Percentiles rank a stretch among this genome's conserved stretches.
Evolutionary conservation across 2,329 filamentous ascomycete species (phyloP).

Genomic region (Cladobotryum mycophilum): DNA sequence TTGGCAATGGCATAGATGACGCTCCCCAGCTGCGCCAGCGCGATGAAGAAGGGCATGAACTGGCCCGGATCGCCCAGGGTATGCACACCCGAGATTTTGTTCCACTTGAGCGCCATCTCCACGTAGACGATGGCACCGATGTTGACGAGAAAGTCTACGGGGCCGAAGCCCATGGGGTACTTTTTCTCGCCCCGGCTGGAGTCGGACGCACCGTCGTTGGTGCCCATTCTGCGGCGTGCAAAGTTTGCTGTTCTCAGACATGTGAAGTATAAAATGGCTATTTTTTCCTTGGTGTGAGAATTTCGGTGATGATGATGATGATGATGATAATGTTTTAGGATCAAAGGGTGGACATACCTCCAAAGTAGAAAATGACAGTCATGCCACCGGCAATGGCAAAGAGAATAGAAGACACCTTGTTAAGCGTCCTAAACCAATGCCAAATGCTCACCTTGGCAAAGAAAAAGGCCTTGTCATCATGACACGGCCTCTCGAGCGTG

Average conservation of each 20-base stretch:
- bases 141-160: slow-evolving; percentile 16
- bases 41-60: slow-evolving; percentile 22
- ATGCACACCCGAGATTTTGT: slow-evolving; percentile 17
- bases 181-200: not conserved
- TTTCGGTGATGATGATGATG: no score
- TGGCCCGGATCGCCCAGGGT: slow-evolving; percentile 16
- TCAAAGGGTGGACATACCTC: slow-evolving; percentile 7
- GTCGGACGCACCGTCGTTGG: not conserved
- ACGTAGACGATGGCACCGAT: slow-evolving; percentile 21
- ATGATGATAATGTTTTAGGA: no score
- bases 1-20: slow-evolving; percentile 16
- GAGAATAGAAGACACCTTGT: slow-evolving; percentile 19
- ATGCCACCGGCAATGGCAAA: slow-evolving; percentile 9
- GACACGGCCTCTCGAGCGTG: slow-evolving; percentile 14
- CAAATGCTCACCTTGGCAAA: slow-evolving; percentile 24
- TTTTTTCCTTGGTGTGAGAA: not conserved
- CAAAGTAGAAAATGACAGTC: slow-evolving; percentile 10
- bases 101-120: slow-evolving; percentile 20
- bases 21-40: slow-evolving; percentile 17
- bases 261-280: slow-evolving; percentile 6
- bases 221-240: not conserved
- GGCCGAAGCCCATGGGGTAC: not conserved
- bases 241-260: slow-evolving; percentile 1
- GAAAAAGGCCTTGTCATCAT: slow-evolving; percentile 21
- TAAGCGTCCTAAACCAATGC: slow-evolving; percentile 20